phyloP scores from a whole-genome alignment of 75 land plant species.

The Selaginella moellendorffii region DNA sequence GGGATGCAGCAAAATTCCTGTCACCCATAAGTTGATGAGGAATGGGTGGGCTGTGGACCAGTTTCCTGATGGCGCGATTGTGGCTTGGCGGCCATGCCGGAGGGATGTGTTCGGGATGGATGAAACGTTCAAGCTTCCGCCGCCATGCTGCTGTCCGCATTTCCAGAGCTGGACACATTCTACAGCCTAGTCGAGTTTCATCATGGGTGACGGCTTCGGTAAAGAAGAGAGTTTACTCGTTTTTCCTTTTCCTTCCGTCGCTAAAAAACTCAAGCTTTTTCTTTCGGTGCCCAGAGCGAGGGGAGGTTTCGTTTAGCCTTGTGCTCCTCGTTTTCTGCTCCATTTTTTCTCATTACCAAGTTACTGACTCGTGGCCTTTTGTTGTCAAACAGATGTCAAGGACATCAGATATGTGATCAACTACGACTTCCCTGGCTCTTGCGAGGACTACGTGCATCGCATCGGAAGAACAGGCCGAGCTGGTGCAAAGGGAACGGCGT shows the following conservation, averaged over 20 bases:
- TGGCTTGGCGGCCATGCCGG: not conserved
- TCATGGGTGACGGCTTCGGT: not conserved
- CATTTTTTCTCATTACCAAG: too few relatives aligned
- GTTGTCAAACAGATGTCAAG: conserved; percentile 93
- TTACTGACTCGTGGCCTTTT: too few relatives aligned
- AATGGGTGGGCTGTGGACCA: not conserved
- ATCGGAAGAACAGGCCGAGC: conserved; percentile 98
- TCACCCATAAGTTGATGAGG: not conserved
- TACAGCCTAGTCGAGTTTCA: not conserved
- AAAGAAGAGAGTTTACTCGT: not conserved
- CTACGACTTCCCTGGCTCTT: conserved; percentile 97
- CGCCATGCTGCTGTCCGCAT: conserved; percentile 2
- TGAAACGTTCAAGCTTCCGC: too few relatives aligned
- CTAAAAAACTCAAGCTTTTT: too few relatives aligned
- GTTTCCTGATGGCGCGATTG: not conserved
- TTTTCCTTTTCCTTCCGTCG: too few relatives aligned
- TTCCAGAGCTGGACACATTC: too few relatives aligned
- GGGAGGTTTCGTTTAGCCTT: too few relatives aligned
- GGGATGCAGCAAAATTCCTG: not conserved
- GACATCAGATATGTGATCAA: conserved; percentile 94
- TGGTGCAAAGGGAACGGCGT: conserved; percentile 92
- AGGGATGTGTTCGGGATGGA: too few relatives aligned
- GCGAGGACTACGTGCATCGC: conserved; percentile 97
- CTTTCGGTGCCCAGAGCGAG: too few relatives aligned
- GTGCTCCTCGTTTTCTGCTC: too few relatives aligned